Percentiles rank a stretch among this genome's conserved stretches.
phyloP scores from a whole-genome alignment of 202 grass and related monocot genomes.

The Panicum hallii region DNA sequence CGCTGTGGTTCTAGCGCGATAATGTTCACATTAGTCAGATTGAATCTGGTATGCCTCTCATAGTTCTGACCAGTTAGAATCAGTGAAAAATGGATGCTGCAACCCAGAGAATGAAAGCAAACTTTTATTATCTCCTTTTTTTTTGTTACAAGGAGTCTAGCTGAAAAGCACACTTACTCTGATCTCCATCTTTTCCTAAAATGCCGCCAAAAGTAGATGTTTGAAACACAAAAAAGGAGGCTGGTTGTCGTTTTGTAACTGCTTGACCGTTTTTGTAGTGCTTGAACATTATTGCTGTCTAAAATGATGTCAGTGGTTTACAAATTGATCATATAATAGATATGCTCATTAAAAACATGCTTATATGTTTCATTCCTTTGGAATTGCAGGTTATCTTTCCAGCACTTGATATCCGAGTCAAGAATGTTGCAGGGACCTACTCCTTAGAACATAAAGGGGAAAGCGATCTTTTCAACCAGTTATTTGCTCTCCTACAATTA shows the following conservation, averaged over 20 bases:
- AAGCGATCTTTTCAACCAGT: slow-evolving; percentile 66
- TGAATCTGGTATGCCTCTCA: neutral
- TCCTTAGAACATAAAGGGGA: slow-evolving; percentile 93
- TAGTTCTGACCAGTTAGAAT: slow-evolving; percentile 25
- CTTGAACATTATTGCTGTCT: neutral
- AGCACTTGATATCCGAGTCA: slow-evolving; percentile 89
- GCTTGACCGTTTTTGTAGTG: slow-evolving; percentile 16
- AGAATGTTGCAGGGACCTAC: slow-evolving; percentile 90
- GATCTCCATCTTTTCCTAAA: slow-evolving; percentile 13
- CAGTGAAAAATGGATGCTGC: slow-evolving; percentile 27
- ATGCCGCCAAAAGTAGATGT: slow-evolving; percentile 37
- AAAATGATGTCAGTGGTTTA: neutral
- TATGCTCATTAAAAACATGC: slow-evolving; percentile 15
- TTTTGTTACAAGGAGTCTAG: slow-evolving; percentile 8
- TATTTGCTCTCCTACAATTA: slow-evolving; percentile 67
- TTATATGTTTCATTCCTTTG: slow-evolving; percentile 34
- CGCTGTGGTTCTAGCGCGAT: neutral
- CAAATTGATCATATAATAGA: neutral
- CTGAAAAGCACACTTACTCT: slow-evolving; percentile 29
- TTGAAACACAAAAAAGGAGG: neutral
- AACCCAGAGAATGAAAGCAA: slow-evolving; percentile 4
- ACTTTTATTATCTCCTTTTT: slow-evolving; percentile 12
- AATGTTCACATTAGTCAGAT: neutral
- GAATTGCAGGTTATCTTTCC: slow-evolving; percentile 85
- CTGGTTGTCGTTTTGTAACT: slow-evolving; percentile 6